Base-by-base conservation (phyloP, 139 green algal species). In the Penium margaritaceum region DNA sequence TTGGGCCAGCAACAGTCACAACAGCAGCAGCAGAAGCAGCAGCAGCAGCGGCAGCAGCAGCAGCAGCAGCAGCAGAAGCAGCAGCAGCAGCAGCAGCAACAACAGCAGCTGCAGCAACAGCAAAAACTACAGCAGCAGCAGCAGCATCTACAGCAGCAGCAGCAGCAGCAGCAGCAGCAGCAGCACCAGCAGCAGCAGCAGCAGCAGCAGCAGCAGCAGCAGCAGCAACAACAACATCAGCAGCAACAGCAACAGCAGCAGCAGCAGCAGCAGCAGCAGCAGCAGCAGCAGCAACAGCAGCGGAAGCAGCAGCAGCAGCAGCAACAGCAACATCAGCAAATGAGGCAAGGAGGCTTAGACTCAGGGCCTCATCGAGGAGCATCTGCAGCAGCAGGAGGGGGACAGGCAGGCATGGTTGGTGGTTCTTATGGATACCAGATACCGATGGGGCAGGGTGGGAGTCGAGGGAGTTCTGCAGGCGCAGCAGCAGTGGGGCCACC, bases 241-340 rank as follows among this genome's bases (percentile, higher is more conserved):
- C 47, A 60, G 51, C 51, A 60, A 5, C 51, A 60, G 51, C 51
- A n/a, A n/a, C n/a, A n/a, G n/a, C n/a, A n/a, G n/a, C n/a, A n/a
- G n/a, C n/a, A n/a, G n/a, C n/a, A n/a, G n/a, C n/a, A n/a, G n/a
- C n/a, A n/a, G n/a, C n/a, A n/a, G n/a, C n/a, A n/a, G n/a, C n/a
- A n/a, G n/a, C n/a, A n/a, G n/a, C n/a, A n/a, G n/a, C n/a, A n/a
- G n/a, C n/a, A n/a, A n/a, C n/a, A n/a, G n/a, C n/a, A n/a, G n/a
- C n/a, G n/a, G n/a, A n/a, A n/a, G n/a, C n/a, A n/a, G n/a, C n/a
- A n/a, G n/a, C n/a, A n/a, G n/a, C n/a, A n/a, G n/a, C n/a, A n/a
- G n/a, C n/a, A n/a, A n/a, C n/a, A n/a, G n/a, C n/a, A n/a, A n/a
- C n/a, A n/a, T n/a, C n/a, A n/a, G n/a, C n/a, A n/a, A n/a, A n/a